Evolutionary conservation across 2,329 filamentous ascomycete species (phyloP).

Genomic region (Xylaria sp.): DNA sequence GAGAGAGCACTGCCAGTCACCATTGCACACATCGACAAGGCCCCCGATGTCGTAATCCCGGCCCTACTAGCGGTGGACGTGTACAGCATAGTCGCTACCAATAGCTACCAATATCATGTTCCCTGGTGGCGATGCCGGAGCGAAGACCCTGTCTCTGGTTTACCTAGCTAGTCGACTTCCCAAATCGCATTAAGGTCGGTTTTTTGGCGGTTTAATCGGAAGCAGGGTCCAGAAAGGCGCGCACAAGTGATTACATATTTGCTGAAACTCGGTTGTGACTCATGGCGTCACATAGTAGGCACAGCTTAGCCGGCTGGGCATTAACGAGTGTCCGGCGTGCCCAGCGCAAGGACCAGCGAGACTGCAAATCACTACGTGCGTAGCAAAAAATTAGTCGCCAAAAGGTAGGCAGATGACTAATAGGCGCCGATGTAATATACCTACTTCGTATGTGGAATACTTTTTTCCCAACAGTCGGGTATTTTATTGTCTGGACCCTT

Average conservation of each 20-base stretch:
- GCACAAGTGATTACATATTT: constrained; percentile 1
- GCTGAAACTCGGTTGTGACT: constrained; percentile 23
- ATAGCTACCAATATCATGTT: constrained; percentile 3
- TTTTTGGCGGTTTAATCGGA: constrained; percentile 7
- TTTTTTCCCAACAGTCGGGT: constrained; percentile 28
- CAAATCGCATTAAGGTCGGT: constrained; percentile 19
- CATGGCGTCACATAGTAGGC: constrained; percentile 16
- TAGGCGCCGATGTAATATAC: constrained; percentile 14
- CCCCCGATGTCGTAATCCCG: constrained; percentile 28
- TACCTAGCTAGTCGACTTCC: constrained; percentile 17
- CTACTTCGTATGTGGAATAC: constrained; percentile 2
- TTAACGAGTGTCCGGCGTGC: constrained; percentile 9
- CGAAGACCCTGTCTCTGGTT: constrained; percentile 2
- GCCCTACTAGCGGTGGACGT: constrained; percentile 24
- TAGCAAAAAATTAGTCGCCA: constrained; percentile 8
- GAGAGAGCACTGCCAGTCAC: constrained; percentile 30
- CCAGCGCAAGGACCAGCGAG: constrained; percentile 1
- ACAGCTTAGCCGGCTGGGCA: constrained; percentile 21
- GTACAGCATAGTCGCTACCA: constrained; percentile 14
- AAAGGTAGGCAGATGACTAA: constrained; percentile 25
- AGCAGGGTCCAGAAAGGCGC: constrained; percentile 1
- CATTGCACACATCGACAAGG: constrained; percentile 31
- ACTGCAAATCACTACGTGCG: constrained; percentile 7
- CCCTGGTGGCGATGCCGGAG: constrained; percentile 34
- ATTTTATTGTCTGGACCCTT: constrained; percentile 20